phyloP scores from a whole-genome alignment of 2,329 filamentous ascomycete species.

The Ophiostoma sp. region DNA sequence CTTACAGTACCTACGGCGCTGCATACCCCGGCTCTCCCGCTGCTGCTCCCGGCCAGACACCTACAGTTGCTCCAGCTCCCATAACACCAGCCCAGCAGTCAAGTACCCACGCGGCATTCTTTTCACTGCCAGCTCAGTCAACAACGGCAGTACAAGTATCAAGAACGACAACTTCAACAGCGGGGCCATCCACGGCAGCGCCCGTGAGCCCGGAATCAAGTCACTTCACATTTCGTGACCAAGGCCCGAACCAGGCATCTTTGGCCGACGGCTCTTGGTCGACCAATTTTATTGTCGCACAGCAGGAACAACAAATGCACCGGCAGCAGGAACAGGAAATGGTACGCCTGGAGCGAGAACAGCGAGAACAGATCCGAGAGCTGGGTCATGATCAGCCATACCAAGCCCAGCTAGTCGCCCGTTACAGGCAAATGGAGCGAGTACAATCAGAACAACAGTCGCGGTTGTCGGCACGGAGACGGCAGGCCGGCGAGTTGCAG shows the following conservation, averaged over 20 bases:
- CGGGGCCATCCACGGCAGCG: not conserved
- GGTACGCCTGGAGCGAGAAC: not conserved
- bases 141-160: not conserved
- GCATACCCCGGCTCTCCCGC: too few relatives aligned
- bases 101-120: too few relatives aligned
- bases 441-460: too few relatives aligned
- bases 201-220: not conserved
- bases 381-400: too few relatives aligned
- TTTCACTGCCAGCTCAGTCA: too few relatives aligned
- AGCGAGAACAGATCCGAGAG: not conserved
- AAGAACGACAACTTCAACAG: not conserved
- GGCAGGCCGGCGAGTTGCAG: too few relatives aligned
- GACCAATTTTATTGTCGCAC: not conserved
- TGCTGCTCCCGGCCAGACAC: not conserved
- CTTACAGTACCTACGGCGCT: too few relatives aligned
- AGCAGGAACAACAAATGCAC: not conserved
- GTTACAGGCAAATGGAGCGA: too few relatives aligned
- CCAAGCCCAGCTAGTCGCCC: too few relatives aligned
- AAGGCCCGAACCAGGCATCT: not conserved
- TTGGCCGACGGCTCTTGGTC: slow-evolving; percentile 4
- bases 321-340: not conserved
- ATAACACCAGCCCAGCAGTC: too few relatives aligned
- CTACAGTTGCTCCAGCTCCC: not conserved
- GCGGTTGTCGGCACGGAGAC: too few relatives aligned
- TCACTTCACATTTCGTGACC: not conserved